Conservation (phyloP, 257 asterid species). For the Rhazya stricta region DNA sequence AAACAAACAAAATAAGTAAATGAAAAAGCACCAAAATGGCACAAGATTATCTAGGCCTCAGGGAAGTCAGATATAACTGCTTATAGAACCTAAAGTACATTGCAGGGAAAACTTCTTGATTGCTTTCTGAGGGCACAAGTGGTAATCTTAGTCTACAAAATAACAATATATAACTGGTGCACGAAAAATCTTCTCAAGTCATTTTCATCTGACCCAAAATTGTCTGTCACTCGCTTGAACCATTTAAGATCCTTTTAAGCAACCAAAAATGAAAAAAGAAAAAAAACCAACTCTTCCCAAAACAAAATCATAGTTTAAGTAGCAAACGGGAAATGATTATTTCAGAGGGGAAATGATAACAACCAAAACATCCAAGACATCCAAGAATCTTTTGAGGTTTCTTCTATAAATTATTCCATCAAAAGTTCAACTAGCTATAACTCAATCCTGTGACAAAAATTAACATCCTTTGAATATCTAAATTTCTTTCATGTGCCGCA, state of each 20-base stretch:
- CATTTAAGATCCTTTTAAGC: neutral
- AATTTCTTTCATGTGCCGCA: neutral
- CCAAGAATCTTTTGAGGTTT: neutral
- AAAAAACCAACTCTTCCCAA: neutral
- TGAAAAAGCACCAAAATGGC: neutral
- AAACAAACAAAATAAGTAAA: neutral
- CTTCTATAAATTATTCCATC: neutral
- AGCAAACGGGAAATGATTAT: neutral
- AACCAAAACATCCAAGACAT: slow-evolving; percentile 1
- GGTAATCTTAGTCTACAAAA: neutral
- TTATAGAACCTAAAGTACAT: neutral
- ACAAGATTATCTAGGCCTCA: too few relatives aligned
- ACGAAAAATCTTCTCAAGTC: neutral
- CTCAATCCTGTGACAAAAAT: neutral
- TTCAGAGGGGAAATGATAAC: neutral
- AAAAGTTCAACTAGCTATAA: neutral
- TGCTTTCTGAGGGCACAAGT: neutral
- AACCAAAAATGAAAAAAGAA: neutral
- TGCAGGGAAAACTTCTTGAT: too few relatives aligned
- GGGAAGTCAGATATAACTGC: neutral
- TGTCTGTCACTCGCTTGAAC: neutral
- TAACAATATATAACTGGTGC: neutral
- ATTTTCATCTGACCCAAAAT: neutral
- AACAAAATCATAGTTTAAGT: neutral
- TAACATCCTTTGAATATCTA: neutral